phyloP scores from a whole-genome alignment of 192 early-diverging fungal genomes.

The Coemansia sp. region DNA sequence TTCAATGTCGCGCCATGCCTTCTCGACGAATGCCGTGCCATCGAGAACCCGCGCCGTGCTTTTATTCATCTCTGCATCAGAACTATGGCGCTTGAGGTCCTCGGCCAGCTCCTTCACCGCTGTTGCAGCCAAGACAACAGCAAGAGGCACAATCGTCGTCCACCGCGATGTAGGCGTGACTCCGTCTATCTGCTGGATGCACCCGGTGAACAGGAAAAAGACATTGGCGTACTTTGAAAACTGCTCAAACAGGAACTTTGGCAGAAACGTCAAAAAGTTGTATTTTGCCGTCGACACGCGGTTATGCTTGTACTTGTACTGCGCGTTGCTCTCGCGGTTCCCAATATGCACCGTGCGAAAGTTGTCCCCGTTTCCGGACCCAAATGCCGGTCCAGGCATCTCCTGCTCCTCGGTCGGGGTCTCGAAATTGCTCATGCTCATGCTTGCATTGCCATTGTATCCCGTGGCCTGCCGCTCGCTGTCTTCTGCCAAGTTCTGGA shows the following conservation, averaged over 20 bases:
- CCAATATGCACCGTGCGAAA: constrained; percentile 89
- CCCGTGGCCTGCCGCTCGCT: neutral
- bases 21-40: constrained; percentile 68
- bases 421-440: constrained; percentile 3
- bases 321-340: constrained; percentile 73
- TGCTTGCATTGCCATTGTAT: constrained; percentile 6
- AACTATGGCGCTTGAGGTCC: constrained; percentile 78
- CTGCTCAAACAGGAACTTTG: constrained; percentile 95
- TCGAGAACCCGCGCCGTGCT: constrained; percentile 62
- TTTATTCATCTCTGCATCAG: constrained; percentile 74
- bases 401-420: neutral
- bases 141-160: constrained; percentile 82
- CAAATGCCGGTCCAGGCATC: constrained; percentile 23
- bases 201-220: constrained; percentile 97
- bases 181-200: constrained; percentile 95
- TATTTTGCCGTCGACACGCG: constrained; percentile 96
- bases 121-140: constrained; percentile 83
- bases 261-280: constrained; percentile 87
- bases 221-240: constrained; percentile 99
- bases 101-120: constrained; percentile 94
- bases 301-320: constrained; percentile 88
- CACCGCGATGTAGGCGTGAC: constrained; percentile 90
- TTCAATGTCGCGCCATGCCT: constrained; percentile 68
- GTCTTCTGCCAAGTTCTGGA: constrained; percentile 24
- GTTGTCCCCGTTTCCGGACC: constrained; percentile 30